Base-by-base conservation (phyloP, 202 grass and related monocot genomes). In the Setaria viridis region DNA sequence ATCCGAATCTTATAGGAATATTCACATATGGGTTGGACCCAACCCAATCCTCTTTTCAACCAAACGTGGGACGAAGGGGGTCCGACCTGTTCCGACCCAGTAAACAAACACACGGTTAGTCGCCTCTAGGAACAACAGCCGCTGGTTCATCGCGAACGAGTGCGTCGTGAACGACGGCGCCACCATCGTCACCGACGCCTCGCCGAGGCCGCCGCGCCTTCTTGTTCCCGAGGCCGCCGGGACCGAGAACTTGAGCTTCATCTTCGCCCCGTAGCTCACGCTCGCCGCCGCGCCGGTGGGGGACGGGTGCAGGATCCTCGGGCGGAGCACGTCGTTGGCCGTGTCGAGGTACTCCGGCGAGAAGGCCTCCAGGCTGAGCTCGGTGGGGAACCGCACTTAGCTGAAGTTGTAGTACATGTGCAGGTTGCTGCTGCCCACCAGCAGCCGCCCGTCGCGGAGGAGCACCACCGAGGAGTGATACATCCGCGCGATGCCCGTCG, bases 91-190 rank as follows among this genome's bases (percentile, higher is more conserved):
- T 25, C 25, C 25, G 25, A 25, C 25, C 25, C 25, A 25, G 25
- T 25, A 25, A 25, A 25, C 25, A 25, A 25, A 25, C 25, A 25
- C 25, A 25, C 25, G 25, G 25, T 25, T 25, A 78, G 42, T 56
- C 11, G 80, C 80, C 12, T 87, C 56, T 10, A 97, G 77, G 67
- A 84, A n/a, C 72, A 97, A 66, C 64, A 94, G 59, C 89, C 94
- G 82, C 90, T 97, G 94, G 89, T 91, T 97, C 94, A 97, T 97
- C 15, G 72, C 80, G 84, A 94, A 92, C 59, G 94, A 94, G 87
- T 97, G 94, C 35, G 94, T 97, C 55, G 89, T 90, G 91, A 97
- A 97, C 35, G 90, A 87, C 46, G 94, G 92, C 70, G 92, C 82
- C 11, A 94, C 78, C 88, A 97, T 86, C 47, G 85, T 96, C 37